Percentiles rank a stretch among this genome's conserved stretches.
These are phyloP conservation scores for Globisporangium paddicum DNA, from an alignment of 352 stramenopile genomes.

Conservation along the genomic window DNA sequence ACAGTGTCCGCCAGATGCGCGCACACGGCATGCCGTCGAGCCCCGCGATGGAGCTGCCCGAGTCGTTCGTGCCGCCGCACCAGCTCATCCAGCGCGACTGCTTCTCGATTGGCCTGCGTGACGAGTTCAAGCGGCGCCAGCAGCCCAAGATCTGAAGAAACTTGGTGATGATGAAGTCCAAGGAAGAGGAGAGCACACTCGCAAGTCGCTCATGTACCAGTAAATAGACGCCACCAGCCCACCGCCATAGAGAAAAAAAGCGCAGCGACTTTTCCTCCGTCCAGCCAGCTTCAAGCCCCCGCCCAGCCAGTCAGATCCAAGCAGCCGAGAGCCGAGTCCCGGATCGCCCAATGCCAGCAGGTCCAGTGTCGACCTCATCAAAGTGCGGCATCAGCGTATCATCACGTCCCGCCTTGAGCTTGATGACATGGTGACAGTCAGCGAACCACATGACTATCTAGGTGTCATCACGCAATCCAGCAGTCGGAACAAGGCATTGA, in stretches of 20 bases:
- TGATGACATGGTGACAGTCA: no score
- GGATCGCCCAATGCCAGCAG: no score
- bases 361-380: no score
- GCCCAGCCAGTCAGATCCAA: neutral
- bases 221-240: constrained; percentile 1
- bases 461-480: no score
- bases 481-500: no score
- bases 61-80: constrained; percentile 72
- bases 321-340: neutral
- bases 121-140: constrained; percentile 59
- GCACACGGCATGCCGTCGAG: constrained; percentile 19
- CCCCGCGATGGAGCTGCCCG: constrained; percentile 22
- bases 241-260: neutral
- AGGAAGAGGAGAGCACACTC: neutral
- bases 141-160: constrained; percentile 18
- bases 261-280: neutral
- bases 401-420: no score
- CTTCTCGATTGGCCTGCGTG: constrained; percentile 65
- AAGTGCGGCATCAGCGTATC: no score
- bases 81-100: constrained; percentile 64
- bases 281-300: neutral
- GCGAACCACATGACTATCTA: no score
- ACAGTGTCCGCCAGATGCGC: constrained; percentile 18
- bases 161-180: neutral
- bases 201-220: neutral